Evolutionary conservation across 2,329 filamentous ascomycete genomes (phyloP), one percentile per base, ranked within the genome.

Genomic region (Diaporthe capsici): DNA sequence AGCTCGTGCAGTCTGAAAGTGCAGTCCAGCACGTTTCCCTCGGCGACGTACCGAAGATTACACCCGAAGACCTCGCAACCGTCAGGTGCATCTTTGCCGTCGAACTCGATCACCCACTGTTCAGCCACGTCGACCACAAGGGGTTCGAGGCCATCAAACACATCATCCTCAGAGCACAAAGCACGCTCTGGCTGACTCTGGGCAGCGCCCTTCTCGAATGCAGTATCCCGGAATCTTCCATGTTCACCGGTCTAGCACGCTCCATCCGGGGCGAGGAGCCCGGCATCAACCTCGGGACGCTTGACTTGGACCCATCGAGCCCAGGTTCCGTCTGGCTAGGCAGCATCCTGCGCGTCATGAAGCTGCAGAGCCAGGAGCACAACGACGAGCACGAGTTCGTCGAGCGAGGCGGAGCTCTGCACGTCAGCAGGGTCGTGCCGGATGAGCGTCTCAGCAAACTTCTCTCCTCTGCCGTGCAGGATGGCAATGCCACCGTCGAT

Each of bases 331-430:
- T 25, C 5, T 51, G 57, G 17, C 1, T 53, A 3, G 42, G 15
- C 28, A 61, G 37, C 44, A 44, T 65, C 2, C 28, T 73, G 25
- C 68, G 22, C 25, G 37, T 47, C 8, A 31, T 71, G 68, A 78
- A 78, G 25, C 76, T 83, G 71, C 79, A 71, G 39, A 73, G 22
- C n/a, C 75, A 49, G n/a, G 71, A 51, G 28, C 77, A 73, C 17
- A 77, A 76, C 22, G 77, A 76, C 58, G 80, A 79, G 37, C 72
- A 78, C 25, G 83, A 85, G 71, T 84, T 81, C 37, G 81, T 79
- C 0, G 78, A 84, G 34, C 74, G 77, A 2, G 76, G 81, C 44
- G 79, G 80, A 1, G 73, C 76, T 20, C 76, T 82, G 1, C 78
- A 80, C 13, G 76, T 83, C 28, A 76, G 78, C 22, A 75, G 82